These are phyloP conservation scores for Gelatoporia subvermispora DNA, from an alignment of 768 basidiomycete species.

Conservation along the genomic window DNA sequence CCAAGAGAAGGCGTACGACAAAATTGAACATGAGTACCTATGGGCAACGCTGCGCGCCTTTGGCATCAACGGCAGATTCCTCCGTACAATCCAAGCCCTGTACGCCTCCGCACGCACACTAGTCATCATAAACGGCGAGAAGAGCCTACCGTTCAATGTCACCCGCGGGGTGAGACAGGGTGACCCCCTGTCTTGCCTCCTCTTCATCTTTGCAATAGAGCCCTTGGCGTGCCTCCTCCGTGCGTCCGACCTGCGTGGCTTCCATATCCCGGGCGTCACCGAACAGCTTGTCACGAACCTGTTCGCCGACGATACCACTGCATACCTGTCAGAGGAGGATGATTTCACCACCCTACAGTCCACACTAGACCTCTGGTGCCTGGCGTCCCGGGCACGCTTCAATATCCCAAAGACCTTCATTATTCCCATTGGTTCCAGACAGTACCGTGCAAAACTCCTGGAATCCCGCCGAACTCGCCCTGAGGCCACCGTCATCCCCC, in stretches of 20 bases:
- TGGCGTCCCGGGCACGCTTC: conserved; percentile 36
- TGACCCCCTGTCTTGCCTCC: conserved; percentile 28
- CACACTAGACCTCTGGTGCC: conserved; percentile 36
- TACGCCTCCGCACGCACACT: conserved; percentile 25
- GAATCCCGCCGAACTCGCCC: not conserved
- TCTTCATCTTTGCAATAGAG: conserved; percentile 29
- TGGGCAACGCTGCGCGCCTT: conserved; percentile 4
- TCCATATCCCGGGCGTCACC: conserved; percentile 8
- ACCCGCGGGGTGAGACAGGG: conserved; percentile 33
- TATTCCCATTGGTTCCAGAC: conserved; percentile 27
- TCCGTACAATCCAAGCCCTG: conserved; percentile 22
- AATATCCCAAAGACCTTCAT: conserved; percentile 37
- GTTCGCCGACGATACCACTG: conserved; percentile 25
- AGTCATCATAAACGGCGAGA: conserved; percentile 30
- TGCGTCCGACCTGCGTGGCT: conserved; percentile 13
- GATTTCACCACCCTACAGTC: conserved; percentile 16
- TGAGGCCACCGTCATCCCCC: not conserved
- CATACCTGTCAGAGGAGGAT: conserved; percentile 27
- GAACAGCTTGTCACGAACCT: conserved; percentile 15
- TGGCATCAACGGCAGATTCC: conserved; percentile 10
- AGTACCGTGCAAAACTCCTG: conserved; percentile 10
- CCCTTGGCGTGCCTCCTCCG: conserved; percentile 21
- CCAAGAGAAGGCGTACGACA: conserved; percentile 19
- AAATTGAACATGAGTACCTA: conserved; percentile 15
- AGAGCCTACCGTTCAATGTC: conserved; percentile 22